phyloP scores from a whole-genome alignment of 2,329 filamentous ascomycete species.

The Talaromyces piceae region DNA sequence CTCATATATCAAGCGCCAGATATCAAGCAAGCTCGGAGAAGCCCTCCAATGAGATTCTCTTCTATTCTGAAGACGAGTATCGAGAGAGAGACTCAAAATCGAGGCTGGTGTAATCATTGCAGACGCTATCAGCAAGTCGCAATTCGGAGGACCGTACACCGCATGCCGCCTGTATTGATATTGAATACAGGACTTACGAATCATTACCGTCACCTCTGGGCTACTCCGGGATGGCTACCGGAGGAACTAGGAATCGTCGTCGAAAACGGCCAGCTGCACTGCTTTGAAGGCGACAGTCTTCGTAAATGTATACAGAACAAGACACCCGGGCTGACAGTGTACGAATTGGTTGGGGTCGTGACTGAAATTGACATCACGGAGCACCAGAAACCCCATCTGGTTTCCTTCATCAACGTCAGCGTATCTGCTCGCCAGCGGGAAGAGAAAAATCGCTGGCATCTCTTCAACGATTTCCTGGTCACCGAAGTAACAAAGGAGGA shows the following conservation, averaged over 20 bases:
- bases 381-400: constrained; percentile 80
- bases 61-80: constrained; percentile 88
- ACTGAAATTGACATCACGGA: constrained; percentile 82
- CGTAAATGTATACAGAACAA: constrained; percentile 71
- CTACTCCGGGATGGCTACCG: constrained; percentile 81
- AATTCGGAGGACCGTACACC: constrained; percentile 76
- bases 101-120: constrained; percentile 90
- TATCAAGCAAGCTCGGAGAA: constrained; percentile 44
- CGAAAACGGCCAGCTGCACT: constrained; percentile 85
- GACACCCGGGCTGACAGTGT: constrained; percentile 74
- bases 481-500: constrained; percentile 71
- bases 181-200: constrained; percentile 72
- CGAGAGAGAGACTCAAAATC: constrained; percentile 77
- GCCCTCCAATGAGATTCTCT: constrained; percentile 60
- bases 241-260: constrained; percentile 90
- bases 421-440: constrained; percentile 39
- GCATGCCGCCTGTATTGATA: constrained; percentile 76
- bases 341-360: constrained; percentile 83
- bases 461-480: constrained; percentile 97
- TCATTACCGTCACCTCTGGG: constrained; percentile 69
- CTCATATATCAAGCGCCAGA: constrained; percentile 64
- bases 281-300: constrained; percentile 87
- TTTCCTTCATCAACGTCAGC: constrained; percentile 79
- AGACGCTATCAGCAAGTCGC: constrained; percentile 82
- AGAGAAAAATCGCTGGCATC: constrained; percentile 70